Percentiles rank a stretch among this genome's conserved stretches.
Evolutionary conservation across 495 filamentous ascomycete species (phyloP).

Genomic region (Aspergillus steynii): DNA sequence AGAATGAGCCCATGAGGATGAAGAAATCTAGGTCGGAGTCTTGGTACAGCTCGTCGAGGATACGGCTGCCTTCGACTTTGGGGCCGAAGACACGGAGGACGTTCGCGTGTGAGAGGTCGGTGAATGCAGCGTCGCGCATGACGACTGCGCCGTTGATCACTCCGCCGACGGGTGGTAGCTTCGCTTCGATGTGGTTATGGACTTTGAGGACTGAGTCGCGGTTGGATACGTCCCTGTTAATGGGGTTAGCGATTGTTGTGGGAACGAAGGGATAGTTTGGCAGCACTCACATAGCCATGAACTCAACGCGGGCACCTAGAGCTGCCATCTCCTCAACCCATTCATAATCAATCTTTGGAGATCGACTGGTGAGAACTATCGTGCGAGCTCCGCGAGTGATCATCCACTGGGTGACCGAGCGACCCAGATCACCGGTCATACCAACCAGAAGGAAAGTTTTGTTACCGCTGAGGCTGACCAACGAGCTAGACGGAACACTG

Average conservation of each 20-base stretch:
- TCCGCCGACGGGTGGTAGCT: constrained; percentile 11
- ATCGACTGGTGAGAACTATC: constrained; percentile 5
- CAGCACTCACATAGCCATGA: not conserved
- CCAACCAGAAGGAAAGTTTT: constrained; percentile 16
- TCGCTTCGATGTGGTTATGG: not conserved
- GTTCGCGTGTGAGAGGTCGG: not conserved
- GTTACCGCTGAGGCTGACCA: not conserved
- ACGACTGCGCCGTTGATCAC: constrained; percentile 12
- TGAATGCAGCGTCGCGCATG: constrained; percentile 5
- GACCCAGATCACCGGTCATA: constrained; percentile 15
- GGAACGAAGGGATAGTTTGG: not conserved
- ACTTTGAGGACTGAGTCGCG: not conserved
- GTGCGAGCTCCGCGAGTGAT: constrained; percentile 10
- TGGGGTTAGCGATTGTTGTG: not conserved
- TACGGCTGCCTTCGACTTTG: constrained; percentile 18
- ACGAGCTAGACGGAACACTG: not conserved
- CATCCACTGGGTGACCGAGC: constrained; percentile 19
- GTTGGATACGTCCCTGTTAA: not conserved
- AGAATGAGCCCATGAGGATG: constrained; percentile 32
- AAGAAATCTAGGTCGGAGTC: constrained; percentile 37
- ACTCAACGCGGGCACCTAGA: not conserved
- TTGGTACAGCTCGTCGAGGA: constrained; percentile 33
- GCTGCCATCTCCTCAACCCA: not conserved
- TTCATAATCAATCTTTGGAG: not conserved
- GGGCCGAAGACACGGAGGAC: not conserved